phyloP scores from a whole-genome alignment of 1,139 yeast genomes.

The Geotrichum histeridarum region DNA sequence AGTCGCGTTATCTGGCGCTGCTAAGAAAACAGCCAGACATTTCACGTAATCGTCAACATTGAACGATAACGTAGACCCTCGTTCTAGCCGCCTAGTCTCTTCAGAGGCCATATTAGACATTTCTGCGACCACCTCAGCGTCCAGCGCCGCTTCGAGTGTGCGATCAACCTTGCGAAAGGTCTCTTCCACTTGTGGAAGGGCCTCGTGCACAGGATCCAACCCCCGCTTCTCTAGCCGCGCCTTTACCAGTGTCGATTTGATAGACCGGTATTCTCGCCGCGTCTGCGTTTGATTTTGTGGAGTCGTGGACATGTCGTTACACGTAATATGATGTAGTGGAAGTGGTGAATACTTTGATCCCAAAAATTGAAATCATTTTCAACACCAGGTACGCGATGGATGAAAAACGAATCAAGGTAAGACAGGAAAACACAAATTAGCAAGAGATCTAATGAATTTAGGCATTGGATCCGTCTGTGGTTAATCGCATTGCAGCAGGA shows the following conservation, averaged over 20 bases:
- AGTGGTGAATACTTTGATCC: too few relatives aligned
- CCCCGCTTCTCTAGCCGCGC: conserved; percentile 13
- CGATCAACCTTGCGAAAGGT: conserved; percentile 19
- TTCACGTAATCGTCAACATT: conserved; percentile 46
- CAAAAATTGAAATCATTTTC: too few relatives aligned
- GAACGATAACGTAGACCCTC: conserved; percentile 34
- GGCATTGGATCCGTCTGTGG: conserved; percentile 60
- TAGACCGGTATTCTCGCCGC: conserved; percentile 14
- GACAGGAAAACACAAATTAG: neutral
- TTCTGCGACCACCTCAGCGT: conserved; percentile 19
- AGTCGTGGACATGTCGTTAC: too few relatives aligned
- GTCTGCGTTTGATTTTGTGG: conserved; percentile 5
- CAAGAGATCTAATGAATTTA: conserved; percentile 21
- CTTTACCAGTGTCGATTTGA: conserved; percentile 11
- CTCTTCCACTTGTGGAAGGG: conserved; percentile 18
- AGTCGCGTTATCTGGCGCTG: conserved; percentile 25
- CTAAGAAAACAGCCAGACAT: conserved; percentile 41
- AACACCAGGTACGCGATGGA: neutral
- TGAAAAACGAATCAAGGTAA: conserved; percentile 15
- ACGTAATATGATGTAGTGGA: too few relatives aligned
- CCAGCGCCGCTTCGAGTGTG: conserved; percentile 24
- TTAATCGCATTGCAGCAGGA: conserved; percentile 93
- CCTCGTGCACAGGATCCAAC: conserved; percentile 7
- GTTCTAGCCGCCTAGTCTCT: conserved; percentile 20
- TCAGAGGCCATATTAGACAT: conserved; percentile 20